These are phyloP conservation scores for Sugiyamaella qingdaonensis DNA, from an alignment of 805 yeast species.

Conservation along the genomic window DNA sequence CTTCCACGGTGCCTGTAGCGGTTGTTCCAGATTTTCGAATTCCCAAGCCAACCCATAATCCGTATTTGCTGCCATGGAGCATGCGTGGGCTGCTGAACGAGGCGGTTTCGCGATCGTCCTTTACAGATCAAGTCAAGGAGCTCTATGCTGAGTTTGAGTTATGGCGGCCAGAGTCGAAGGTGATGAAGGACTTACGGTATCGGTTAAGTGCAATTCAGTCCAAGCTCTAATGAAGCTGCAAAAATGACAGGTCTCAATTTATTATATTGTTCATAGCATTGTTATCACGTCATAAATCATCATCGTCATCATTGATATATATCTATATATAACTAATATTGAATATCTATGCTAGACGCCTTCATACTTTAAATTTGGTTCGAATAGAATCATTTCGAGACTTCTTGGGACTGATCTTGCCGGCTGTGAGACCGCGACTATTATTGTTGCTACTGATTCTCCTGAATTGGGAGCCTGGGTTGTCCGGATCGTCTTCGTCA, in stretches of 20 bases:
- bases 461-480: slow-evolving; percentile 19
- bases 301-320: not conserved
- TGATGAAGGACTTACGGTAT: slow-evolving; percentile 77
- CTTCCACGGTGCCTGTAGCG: slow-evolving; percentile 23
- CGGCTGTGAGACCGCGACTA: not conserved
- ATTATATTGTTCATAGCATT: not conserved
- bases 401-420: slow-evolving; percentile 16
- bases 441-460: slow-evolving; percentile 7
- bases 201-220: slow-evolving; percentile 55
- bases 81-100: slow-evolving; percentile 77
- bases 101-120: slow-evolving; percentile 41
- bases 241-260: too few relatives aligned
- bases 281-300: not conserved
- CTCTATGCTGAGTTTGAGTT: slow-evolving; percentile 68
- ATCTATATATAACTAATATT: not conserved
- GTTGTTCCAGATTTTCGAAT: slow-evolving; percentile 45
- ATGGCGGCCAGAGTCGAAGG: slow-evolving; percentile 87
- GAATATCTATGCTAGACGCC: not conserved
- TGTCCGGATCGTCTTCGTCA: slow-evolving; percentile 19
- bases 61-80: slow-evolving; percentile 89
- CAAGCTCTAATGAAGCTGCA: slow-evolving; percentile 21
- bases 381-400: slow-evolving; percentile 12
- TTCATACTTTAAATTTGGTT: slow-evolving; percentile 11
- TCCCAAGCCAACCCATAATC: slow-evolving; percentile 60
- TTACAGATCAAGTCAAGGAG: slow-evolving; percentile 52